A percentile compares a stretch with the other conserved stretches of the same genome.
These are phyloP conservation scores for Saccharomyces pastorianus DNA, from an alignment of 1,139 yeast genomes.

Conservation along the genomic window DNA sequence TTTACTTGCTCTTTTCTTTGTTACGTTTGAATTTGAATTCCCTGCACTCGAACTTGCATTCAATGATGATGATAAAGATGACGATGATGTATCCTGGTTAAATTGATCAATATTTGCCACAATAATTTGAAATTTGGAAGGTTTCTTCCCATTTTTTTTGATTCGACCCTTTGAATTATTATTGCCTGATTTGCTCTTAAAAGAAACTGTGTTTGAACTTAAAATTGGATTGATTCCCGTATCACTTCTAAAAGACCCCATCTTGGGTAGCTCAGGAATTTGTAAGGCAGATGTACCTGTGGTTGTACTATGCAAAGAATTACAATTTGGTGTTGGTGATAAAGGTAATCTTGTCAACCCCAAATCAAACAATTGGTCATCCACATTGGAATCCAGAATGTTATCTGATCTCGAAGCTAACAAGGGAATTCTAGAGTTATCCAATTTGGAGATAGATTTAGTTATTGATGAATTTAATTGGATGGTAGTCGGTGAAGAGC, in stretches of 20 bases:
- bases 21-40: not conserved
- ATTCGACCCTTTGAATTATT: constrained; percentile 9
- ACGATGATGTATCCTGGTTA: constrained; percentile 8
- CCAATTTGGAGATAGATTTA: constrained; percentile 21
- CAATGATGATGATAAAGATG: not conserved
- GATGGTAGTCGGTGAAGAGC: constrained; percentile 32
- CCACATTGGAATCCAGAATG: constrained; percentile 14
- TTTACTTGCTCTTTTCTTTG: constrained; percentile 2
- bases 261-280: constrained; percentile 32
- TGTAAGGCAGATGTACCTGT: constrained; percentile 8
- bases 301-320: constrained; percentile 1
- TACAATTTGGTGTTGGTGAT: constrained; percentile 29
- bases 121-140: constrained; percentile 31
- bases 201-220: constrained; percentile 4
- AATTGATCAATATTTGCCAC: constrained; percentile 30
- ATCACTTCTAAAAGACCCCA: constrained; percentile 31
- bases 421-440: constrained; percentile 4
- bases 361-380: constrained; percentile 8
- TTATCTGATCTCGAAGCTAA: constrained; percentile 3
- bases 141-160: constrained; percentile 20
- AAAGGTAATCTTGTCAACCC: constrained; percentile 14
- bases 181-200: not conserved
- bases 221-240: constrained; percentile 7
- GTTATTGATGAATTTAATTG: constrained; percentile 31
- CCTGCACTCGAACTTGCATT: not conserved